phyloP scores from a whole-genome alignment of 176 grass and related monocot genomes.

The Alloteropsis semialata region DNA sequence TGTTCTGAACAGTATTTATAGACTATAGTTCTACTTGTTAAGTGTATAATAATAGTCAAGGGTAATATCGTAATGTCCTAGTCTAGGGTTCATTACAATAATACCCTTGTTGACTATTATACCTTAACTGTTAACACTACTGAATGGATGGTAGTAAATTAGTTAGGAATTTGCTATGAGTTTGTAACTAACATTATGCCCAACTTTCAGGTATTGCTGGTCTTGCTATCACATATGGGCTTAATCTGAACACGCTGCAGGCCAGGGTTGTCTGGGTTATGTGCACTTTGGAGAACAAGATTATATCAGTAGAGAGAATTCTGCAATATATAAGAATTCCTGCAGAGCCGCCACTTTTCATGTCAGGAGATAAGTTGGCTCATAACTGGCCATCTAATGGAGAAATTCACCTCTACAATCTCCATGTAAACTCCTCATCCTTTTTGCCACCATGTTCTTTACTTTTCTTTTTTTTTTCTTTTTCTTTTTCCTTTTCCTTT shows the following conservation, averaged over 20 bases:
- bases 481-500: no score
- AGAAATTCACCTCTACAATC: slow-evolving; percentile 53
- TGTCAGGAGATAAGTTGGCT: slow-evolving; percentile 43
- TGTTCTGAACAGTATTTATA: neutral
- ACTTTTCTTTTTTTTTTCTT: no score
- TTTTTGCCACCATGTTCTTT: neutral
- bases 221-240: slow-evolving; percentile 82
- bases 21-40: no score
- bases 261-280: slow-evolving; percentile 64
- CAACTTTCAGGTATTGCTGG: slow-evolving; percentile 66
- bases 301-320: slow-evolving; percentile 93
- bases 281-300: slow-evolving; percentile 76
- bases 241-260: slow-evolving; percentile 84
- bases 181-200: neutral
- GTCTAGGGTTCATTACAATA: no score
- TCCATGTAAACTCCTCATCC: slow-evolving; percentile 55
- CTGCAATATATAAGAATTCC: slow-evolving; percentile 79
- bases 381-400: slow-evolving; percentile 56
- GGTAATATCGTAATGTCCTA: no score
- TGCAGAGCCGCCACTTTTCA: slow-evolving; percentile 66
- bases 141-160: neutral
- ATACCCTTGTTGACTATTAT: no score
- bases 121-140: no score
- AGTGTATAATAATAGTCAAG: no score
- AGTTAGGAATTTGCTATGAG: neutral